Conservation (phyloP, 495 filamentous ascomycete genomes). For the Letharia lupina region DNA sequence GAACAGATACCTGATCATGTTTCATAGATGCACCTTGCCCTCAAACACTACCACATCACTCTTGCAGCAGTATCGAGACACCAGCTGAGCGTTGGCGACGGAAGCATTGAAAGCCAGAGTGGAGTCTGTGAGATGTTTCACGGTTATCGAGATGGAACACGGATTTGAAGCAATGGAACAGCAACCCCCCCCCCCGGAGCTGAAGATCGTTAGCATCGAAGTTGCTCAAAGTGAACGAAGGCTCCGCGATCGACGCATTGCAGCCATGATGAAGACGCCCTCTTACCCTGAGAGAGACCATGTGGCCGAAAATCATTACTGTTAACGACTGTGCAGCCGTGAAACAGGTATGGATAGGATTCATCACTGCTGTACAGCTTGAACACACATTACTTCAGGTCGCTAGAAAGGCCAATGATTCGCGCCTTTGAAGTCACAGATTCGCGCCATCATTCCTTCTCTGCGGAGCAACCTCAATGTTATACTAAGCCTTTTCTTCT, state of each 20-base stretch:
- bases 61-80: background rate
- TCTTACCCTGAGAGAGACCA: background rate
- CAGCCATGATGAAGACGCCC: background rate
- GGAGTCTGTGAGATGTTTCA: background rate
- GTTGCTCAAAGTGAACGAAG: background rate
- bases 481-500: background rate
- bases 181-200: background rate
- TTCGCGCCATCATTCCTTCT: background rate
- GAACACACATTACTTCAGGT: background rate
- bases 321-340: background rate
- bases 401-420: background rate
- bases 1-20: background rate
- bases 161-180: background rate
- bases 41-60: conserved; percentile 1
- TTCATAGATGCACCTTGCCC: background rate
- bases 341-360: background rate
- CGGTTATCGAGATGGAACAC: background rate
- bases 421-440: background rate
- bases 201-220: background rate
- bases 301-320: background rate
- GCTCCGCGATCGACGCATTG: background rate
- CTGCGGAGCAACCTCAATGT: background rate
- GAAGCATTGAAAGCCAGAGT: background rate
- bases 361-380: background rate
- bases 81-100: background rate